Evolutionary conservation across 805 yeast species (phyloP).

Genomic region (Suhomyces tanzawaensis): DNA sequence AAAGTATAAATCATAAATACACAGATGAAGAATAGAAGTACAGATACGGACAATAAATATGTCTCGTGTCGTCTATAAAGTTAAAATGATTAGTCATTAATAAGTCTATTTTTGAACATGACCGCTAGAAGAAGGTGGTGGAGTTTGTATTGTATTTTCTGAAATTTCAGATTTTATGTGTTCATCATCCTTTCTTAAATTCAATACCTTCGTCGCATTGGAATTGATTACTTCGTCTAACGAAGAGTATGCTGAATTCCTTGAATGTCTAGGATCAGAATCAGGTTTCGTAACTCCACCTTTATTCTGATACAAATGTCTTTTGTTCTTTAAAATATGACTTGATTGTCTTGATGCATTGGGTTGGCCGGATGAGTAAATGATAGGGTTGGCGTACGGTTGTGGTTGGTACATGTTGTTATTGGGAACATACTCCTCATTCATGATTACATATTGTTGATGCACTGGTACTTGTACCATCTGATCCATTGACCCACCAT

Average conservation of each 20-base stretch:
- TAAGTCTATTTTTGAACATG: conserved; percentile 2
- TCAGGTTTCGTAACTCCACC: conserved; percentile 2
- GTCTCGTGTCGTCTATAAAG: conserved; percentile 9
- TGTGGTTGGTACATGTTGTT: conserved; percentile 8
- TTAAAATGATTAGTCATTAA: conserved; percentile 43
- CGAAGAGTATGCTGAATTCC: conserved; percentile 1
- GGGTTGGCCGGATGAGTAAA: conserved; percentile 2
- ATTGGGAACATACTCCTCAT: conserved; percentile 12
- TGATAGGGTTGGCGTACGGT: conserved; percentile 4
- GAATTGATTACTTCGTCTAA: conserved; percentile 11
- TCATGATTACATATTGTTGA: conserved; percentile 19
- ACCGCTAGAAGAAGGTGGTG: conserved; percentile 9
- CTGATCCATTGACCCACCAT: conserved; percentile 10
- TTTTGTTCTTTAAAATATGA: conserved; percentile 5
- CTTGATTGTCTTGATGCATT: conserved; percentile 3
- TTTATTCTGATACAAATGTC: conserved; percentile 3
- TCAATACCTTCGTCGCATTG: conserved; percentile 9
- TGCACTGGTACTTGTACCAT: conserved; percentile 9
- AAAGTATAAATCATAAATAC: conserved; percentile 1
- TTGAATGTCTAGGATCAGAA: conserved; percentile 2
- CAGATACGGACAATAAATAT: neutral
- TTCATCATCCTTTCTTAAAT: conserved; percentile 4
- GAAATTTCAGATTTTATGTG: neutral
- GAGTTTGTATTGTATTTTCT: conserved; percentile 11
- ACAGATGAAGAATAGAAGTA: conserved; percentile 2